Base-by-base conservation (phyloP, 805 yeast genomes). In the Phaffomyces antillensis region DNA sequence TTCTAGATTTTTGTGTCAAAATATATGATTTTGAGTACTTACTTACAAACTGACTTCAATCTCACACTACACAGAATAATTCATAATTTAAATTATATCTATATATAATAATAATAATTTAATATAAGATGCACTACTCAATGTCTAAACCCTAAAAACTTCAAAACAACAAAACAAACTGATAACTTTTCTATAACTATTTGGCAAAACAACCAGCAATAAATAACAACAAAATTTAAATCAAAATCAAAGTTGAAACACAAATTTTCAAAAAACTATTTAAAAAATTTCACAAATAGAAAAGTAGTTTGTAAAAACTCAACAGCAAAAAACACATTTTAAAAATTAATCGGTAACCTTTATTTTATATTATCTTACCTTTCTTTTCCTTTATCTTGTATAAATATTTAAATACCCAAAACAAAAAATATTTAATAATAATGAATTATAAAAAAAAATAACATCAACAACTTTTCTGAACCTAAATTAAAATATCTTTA, bases 81-180 rank as follows among this genome's bases (percentile, higher is more conserved):
- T 20, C 23, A 20, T 32, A 32, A 16, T 12, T 16, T 32, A 32
- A 32, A 16, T 10, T 32, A 16, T 32, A 16, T 32, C n/a, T 13
- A 30, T 30, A 30, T 28, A 20, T 20, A 20, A 28, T 28, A 20
- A 28, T 28, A 10, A 31, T 32, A 32, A 16, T 17, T 32, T 32
- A 32, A 7, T 10, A 32, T 31, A 23, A 24, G 40, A 45, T 51
- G 52, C 53, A 50, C 55, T 38, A 40, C 49, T 52, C 49, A 51
- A 52, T 52, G 55, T 52, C 55, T 52, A 48, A 51, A 52, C 43
- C 53, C 53, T 48, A 50, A 49, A 47, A 43, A 46, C 39, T 40
- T 47, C 40, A 26, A 35, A 33, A 43, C 41, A 36, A 30, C 36
- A 40, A 50, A 46, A 45, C 45, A 46, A 47, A 48, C 50, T 40